Percentiles rank a stretch among this genome's conserved stretches.
These are phyloP conservation scores for Phoenix roebelenii DNA, from an alignment of 176 grass and related monocot genomes.

Conservation along the genomic window DNA sequence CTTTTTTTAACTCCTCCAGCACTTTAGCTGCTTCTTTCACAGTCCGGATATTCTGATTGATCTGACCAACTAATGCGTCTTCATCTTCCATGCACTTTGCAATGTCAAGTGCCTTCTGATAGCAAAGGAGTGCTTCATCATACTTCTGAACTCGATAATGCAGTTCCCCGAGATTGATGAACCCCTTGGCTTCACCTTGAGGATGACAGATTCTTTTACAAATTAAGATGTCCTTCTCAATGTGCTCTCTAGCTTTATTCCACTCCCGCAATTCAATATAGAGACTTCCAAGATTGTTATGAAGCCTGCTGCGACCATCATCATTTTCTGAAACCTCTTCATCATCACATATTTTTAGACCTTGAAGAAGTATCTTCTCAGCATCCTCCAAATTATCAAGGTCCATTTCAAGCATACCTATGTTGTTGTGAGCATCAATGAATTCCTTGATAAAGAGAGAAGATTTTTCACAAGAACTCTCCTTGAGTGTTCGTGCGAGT, in stretches of 20 bases:
- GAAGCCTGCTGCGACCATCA: constrained; percentile 65
- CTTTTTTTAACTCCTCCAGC: constrained; percentile 52
- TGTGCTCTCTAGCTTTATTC: constrained; percentile 53
- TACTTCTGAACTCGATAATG: constrained; percentile 51
- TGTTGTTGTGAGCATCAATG: constrained; percentile 90
- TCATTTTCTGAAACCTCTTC: constrained; percentile 80
- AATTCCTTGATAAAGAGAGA: constrained; percentile 61
- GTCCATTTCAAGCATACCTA: constrained; percentile 87
- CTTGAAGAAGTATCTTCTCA: constrained; percentile 56
- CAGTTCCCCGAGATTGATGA: constrained; percentile 75
- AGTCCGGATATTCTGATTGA: constrained; percentile 58
- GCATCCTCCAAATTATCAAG: constrained; percentile 76
- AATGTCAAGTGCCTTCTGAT: constrained; percentile 50
- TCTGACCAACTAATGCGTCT: constrained; percentile 55
- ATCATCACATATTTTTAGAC: constrained; percentile 80
- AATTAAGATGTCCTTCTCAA: constrained; percentile 73
- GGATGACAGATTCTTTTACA: constrained; percentile 60
- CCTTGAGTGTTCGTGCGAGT: constrained; percentile 39
- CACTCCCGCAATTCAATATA: constrained; percentile 65
- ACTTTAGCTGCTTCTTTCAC: constrained; percentile 55
- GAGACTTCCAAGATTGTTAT: constrained; percentile 93
- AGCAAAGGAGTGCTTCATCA: constrained; percentile 55
- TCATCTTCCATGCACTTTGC: constrained; percentile 66
- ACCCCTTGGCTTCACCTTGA: constrained; percentile 95
- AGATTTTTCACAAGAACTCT: constrained; percentile 31